These are phyloP conservation scores for Pseudonitzschia multistriata DNA, from an alignment of 108 stramenopile species.

Conservation along the genomic window DNA sequence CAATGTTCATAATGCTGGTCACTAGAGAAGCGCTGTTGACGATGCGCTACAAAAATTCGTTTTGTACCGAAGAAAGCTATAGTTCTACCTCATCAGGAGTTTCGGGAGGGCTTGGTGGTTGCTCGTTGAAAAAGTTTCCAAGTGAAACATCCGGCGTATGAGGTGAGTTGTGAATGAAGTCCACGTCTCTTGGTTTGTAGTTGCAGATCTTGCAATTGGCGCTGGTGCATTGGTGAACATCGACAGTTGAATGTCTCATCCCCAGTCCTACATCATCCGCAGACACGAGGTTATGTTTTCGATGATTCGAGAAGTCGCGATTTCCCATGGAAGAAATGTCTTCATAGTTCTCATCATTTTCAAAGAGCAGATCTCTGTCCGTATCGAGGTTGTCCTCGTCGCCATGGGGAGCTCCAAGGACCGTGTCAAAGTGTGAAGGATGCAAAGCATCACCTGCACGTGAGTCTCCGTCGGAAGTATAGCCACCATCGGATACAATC, in stretches of 20 bases:
- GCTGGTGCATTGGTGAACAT: conserved; percentile 50
- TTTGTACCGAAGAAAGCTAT: not conserved
- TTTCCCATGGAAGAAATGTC: not conserved
- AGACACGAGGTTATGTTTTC: conserved; percentile 21
- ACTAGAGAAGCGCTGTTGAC: not conserved
- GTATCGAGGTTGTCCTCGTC: conserved; percentile 21
- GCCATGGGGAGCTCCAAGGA: conserved; percentile 18
- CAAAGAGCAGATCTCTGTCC: conserved; percentile 14
- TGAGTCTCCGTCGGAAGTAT: conserved; percentile 23
- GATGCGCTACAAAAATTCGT: not conserved
- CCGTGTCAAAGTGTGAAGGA: conserved; percentile 7
- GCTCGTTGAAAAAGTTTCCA: not conserved
- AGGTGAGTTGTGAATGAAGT: conserved; percentile 5
- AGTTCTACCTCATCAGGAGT: not conserved
- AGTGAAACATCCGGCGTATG: not conserved
- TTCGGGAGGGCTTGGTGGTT: no score
- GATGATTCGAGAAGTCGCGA: conserved; percentile 15
- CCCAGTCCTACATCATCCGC: conserved; percentile 19
- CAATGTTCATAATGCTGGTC: not conserved
- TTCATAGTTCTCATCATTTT: not conserved
- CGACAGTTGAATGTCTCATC: conserved; percentile 23
- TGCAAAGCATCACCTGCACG: conserved; percentile 12
- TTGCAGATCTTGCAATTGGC: conserved; percentile 39
- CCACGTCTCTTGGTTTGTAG: conserved; percentile 30
- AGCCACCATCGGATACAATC: conserved; percentile 36